A percentile compares a stretch with the other conserved stretches of the same genome.
Conservation (phyloP, 1,139 yeast genomes). For the Yamadazyma membranifaciens region DNA sequence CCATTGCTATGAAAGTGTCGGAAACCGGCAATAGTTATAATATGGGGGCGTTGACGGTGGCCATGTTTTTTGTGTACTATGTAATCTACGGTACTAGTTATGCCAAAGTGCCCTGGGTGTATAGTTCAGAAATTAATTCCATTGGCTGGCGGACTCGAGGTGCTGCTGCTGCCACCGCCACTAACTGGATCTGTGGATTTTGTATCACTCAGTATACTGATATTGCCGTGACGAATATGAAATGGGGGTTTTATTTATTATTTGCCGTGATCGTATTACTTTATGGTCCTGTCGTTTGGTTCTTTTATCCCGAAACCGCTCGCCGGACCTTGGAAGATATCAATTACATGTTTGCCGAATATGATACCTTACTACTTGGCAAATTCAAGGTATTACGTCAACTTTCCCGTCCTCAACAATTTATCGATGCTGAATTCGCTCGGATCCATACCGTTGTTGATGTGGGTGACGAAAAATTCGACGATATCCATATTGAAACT, state of each 20-base stretch:
- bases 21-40: slow-evolving; percentile 23
- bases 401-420: slow-evolving; percentile 14
- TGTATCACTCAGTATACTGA: slow-evolving; percentile 51
- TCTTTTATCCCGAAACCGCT: slow-evolving; percentile 59
- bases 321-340: slow-evolving; percentile 63
- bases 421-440: slow-evolving; percentile 16
- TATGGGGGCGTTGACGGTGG: slow-evolving; percentile 47
- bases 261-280: slow-evolving; percentile 16
- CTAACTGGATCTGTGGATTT: slow-evolving; percentile 47
- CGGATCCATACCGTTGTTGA: slow-evolving; percentile 13
- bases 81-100: slow-evolving; percentile 27
- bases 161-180: slow-evolving; percentile 46
- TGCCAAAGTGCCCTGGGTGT: slow-evolving; percentile 44
- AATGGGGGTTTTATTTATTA: slow-evolving; percentile 24
- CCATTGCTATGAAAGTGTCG: slow-evolving; percentile 33
- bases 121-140: slow-evolving; percentile 55
- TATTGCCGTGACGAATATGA: slow-evolving; percentile 35
- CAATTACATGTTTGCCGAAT: slow-evolving; percentile 28
- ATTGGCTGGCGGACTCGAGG: slow-evolving; percentile 51
- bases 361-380: slow-evolving; percentile 18
- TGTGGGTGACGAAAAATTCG: slow-evolving; percentile 8
- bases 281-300: slow-evolving; percentile 17
- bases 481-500: slow-evolving; percentile 5
- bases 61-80: slow-evolving; percentile 41
- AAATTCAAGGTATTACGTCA: slow-evolving; percentile 16